A percentile compares a stretch with the other conserved stretches of the same genome.
Conservation (phyloP, 805 yeast species). For the Pichia membranifaciens region DNA sequence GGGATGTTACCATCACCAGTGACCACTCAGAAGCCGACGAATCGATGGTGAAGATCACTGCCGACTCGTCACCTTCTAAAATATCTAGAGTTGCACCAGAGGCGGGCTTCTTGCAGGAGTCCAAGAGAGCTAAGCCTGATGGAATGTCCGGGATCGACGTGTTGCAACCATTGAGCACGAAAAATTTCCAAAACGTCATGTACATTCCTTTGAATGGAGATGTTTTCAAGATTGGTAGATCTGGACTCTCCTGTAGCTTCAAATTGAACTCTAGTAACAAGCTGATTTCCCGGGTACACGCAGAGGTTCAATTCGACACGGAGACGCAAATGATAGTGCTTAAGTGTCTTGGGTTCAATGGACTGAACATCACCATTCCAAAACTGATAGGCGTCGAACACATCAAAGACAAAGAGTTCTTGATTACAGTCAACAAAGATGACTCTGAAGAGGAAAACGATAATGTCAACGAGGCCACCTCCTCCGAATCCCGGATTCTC, state of each 20-base stretch:
- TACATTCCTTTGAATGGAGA: conserved; percentile 35
- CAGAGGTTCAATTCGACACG: conserved; percentile 41
- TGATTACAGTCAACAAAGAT: conserved; percentile 14
- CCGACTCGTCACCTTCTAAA: not conserved
- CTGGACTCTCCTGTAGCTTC: conserved; percentile 54
- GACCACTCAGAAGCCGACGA: not conserved
- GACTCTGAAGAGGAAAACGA: not conserved
- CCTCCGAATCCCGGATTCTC: conserved; percentile 31
- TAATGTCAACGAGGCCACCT: conserved; percentile 3
- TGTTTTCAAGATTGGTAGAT: conserved; percentile 55
- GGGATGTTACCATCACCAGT: conserved; percentile 22
- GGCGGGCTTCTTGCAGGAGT: not conserved
- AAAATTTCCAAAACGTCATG: conserved; percentile 14
- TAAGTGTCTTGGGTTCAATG: conserved; percentile 79
- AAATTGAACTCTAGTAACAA: conserved; percentile 43
- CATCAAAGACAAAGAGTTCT: conserved; percentile 17
- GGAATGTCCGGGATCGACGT: conserved; percentile 4
- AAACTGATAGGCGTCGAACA: conserved; percentile 28
- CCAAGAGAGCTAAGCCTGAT: not conserved
- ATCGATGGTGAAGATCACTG: not conserved
- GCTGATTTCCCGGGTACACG: conserved; percentile 64
- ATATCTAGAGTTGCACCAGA: not conserved
- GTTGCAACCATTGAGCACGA: conserved; percentile 5
- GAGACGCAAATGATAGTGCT: conserved; percentile 41
- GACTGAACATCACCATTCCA: conserved; percentile 65